These are phyloP conservation scores for Scenedesmus sp. DNA, from an alignment of 163 green algal species.

Conservation along the genomic window DNA sequence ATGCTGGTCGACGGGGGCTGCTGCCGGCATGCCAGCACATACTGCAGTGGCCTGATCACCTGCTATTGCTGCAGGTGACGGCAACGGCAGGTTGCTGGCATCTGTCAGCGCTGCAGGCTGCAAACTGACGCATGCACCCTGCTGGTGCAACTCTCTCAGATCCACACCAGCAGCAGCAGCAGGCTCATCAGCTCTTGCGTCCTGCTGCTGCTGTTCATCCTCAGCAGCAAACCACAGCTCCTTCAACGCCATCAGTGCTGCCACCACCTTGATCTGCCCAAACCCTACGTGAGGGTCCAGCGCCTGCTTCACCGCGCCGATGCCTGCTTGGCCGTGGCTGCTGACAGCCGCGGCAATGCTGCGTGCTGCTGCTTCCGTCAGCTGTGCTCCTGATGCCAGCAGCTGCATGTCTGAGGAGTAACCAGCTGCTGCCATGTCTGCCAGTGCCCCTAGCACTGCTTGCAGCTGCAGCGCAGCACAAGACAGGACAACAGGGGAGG, in stretches of 20 bases:
- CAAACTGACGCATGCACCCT: not conserved
- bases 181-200: not conserved
- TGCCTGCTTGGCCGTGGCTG: conserved; percentile 23
- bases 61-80: not conserved
- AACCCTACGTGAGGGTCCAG: conserved; percentile 47
- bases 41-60: not conserved
- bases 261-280: conserved; percentile 71
- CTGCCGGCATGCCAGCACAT: not conserved
- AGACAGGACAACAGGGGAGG: not conserved
- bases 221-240: conserved; percentile 57
- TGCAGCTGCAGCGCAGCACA: conserved; percentile 18
- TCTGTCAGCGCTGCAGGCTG: not conserved
- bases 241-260: conserved; percentile 59
- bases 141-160: not conserved
- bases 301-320: conserved; percentile 56
- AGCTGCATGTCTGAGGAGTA: conserved; percentile 29
- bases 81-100: conserved; percentile 4
- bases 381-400: conserved; percentile 43
- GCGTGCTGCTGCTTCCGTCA: not conserved
- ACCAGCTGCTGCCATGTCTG: conserved; percentile 41
- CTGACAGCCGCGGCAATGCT: conserved; percentile 50
- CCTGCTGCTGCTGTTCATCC: not conserved
- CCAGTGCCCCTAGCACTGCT: conserved; percentile 13
- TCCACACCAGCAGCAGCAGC: not conserved
- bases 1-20: too few relatives aligned